Evolutionary conservation across 257 asterid species (phyloP), one percentile per base, ranked within the genome.

Genomic region (Solanum lycopersicoides): DNA sequence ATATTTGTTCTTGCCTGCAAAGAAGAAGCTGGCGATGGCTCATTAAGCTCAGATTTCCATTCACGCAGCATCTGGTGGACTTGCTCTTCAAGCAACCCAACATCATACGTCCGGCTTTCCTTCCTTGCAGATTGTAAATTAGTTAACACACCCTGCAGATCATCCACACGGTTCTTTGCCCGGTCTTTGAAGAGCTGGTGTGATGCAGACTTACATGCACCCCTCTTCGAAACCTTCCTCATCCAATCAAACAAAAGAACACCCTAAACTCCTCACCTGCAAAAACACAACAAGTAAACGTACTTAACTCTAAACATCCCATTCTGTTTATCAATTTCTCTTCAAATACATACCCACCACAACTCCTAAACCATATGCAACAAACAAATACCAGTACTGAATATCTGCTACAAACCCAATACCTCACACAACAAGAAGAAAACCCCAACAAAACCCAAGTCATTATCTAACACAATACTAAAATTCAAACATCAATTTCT

Each of bases 1-100:
- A 53, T 80, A 39, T 80, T 47, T 80, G 44, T 80, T 13, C 83
- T 37, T 91, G 93, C 99, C 97, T 95, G 99, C 90, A 96, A 88
- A 15, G 99, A 97, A 79, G 99, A 91, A 76, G 99, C 98, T 1
- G 99, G 99, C 21, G 99, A 93, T 28, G 98, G 98, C 90, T 96
- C 98, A 45, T 92, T 92, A 77, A 97, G 98, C 93, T 97, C 99
- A 63, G 97, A 90, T 88, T 97, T 93, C 99, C 99, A 97, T 86
- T 97, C 99, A 0, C 99, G 99, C 65, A 97, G 98, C 99, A 95
- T 93, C 93, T 93, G 99, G 88, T 96, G 94, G 87, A 97, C 97
- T 92, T 97, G 99, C 93, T 96, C 99, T 90, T 97, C 99, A 66
- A 96, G 98, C 91, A 97, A 88, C 12, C 95, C 94, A 84, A 89